Evolutionary conservation across 768 basidiomycete genomes (phyloP).

Genomic region (Suillus americanus): DNA sequence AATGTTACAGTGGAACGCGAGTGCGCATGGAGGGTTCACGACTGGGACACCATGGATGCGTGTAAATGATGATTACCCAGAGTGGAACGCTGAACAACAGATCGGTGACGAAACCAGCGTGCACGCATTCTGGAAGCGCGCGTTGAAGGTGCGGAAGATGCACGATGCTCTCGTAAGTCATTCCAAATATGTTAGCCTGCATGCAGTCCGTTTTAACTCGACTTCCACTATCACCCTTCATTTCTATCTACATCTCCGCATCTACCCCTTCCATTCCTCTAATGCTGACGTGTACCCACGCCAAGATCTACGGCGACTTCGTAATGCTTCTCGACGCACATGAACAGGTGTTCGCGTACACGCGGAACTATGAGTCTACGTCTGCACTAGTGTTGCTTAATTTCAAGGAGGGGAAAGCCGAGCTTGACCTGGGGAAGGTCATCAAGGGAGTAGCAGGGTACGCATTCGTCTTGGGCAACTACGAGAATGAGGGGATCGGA

Average conservation of each 20-base stretch:
- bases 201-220: background rate
- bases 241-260: background rate
- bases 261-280: background rate
- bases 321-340: slow-evolving; percentile 44
- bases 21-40: slow-evolving; percentile 62
- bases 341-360: slow-evolving; percentile 56
- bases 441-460: slow-evolving; percentile 8
- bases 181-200: background rate
- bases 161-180: background rate
- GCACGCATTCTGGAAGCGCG: slow-evolving; percentile 58
- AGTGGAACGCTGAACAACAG: slow-evolving; percentile 58
- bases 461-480: slow-evolving; percentile 27
- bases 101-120: slow-evolving; percentile 50
- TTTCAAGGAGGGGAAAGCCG: slow-evolving; percentile 35
- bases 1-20: slow-evolving; percentile 54
- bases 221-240: background rate
- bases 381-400: slow-evolving; percentile 48
- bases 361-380: slow-evolving; percentile 35
- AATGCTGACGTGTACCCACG: background rate
- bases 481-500: slow-evolving; percentile 10
- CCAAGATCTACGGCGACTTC: slow-evolving; percentile 64
- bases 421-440: slow-evolving; percentile 10
- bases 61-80: slow-evolving; percentile 63
- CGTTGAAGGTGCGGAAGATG: slow-evolving; percentile 52
- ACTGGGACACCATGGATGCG: slow-evolving; percentile 72